phyloP scores from a whole-genome alignment of 2,329 filamentous ascomycete species.

The Cytospora leucostoma region DNA sequence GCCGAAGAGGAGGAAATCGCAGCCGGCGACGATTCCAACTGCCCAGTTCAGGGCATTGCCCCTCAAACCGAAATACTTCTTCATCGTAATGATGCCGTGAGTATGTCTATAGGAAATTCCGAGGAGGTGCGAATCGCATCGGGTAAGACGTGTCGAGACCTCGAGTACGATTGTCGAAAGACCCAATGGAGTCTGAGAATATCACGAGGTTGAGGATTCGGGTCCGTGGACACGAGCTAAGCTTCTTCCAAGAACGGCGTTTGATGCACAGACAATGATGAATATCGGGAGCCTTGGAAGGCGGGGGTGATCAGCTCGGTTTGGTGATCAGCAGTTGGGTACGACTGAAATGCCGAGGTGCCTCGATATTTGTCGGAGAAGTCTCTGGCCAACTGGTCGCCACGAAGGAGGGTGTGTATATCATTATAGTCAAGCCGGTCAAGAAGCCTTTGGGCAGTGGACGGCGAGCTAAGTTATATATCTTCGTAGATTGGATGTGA shows the following conservation, averaged over 20 bases:
- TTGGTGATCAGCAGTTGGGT: not conserved
- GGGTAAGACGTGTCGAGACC: too few species aligned
- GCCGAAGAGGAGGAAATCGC: constrained; percentile 67
- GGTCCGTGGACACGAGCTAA: too few species aligned
- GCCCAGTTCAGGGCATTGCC: constrained; percentile 68
- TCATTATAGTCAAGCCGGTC: not conserved
- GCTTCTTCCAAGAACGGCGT: too few species aligned
- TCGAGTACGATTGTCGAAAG: too few species aligned
- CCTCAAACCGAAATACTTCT: constrained; percentile 63
- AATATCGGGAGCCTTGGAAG: too few species aligned
- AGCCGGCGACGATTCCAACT: constrained; percentile 70
- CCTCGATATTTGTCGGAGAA: not conserved
- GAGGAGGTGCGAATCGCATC: too few species aligned
- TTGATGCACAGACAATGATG: too few species aligned
- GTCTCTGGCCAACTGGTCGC: not conserved
- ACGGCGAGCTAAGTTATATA: too few species aligned
- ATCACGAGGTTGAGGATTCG: too few species aligned
- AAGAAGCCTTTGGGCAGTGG: not conserved
- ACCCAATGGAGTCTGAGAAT: too few species aligned
- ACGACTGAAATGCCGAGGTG: not conserved
- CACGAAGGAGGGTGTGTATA: not conserved
- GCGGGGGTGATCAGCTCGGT: not conserved
- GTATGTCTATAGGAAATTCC: too few species aligned
- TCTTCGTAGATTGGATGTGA: too few species aligned
- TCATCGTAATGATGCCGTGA: constrained; percentile 23